Evolutionary conservation across 805 yeast genomes (phyloP), one percentile per base, ranked within the genome.

Genomic region (Kuraishia floccosa): DNA sequence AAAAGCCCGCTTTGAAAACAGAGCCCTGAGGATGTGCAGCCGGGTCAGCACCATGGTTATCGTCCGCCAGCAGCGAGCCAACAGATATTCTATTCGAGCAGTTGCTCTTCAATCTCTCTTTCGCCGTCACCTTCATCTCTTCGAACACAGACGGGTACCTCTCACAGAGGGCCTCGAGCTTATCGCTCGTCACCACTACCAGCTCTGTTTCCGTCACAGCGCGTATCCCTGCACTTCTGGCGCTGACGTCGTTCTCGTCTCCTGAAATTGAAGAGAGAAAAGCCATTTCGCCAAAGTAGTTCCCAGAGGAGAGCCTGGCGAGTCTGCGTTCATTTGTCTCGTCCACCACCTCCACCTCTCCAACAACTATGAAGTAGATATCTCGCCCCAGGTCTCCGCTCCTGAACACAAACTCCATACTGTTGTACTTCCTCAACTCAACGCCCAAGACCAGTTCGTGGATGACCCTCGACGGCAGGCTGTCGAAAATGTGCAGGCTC

Each of bases 211-310:
- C 60, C 4, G 74, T 57, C 9, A 76, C 67, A 0, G 85, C 63
- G 36, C 86, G 58, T 21, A 80, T 73, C 35, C 71, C 70, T 0
- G 86, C 87, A 26, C 76, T 66, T 39, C 87, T 52, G 32, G 33
- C 36, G 11, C 35, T 32, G 4, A 35, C 28, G 23, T 33, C 36
- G 28, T 54, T 47, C 16, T 58, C 50, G 11, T 37, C 37, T 20
- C 43, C 44, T 24, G 49, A 35, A 14, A 74, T 42, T 9, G 63
- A 61, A 3, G 71, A 56, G 25, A 80, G 50, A 41, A 79, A 80
- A 0, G 83, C 69, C 76, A 79, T 75, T 49, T 79, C 89, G 15
- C 91, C 91, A 53, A 80, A 78, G 50, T 76, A 78, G 21, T 74
- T 65, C 14, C 81, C 83, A 11, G 71, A 52, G 2, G 71, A 64